These are phyloP conservation scores for Tribonema minus DNA, from an alignment of 108 stramenopile species.

Conservation along the genomic window DNA sequence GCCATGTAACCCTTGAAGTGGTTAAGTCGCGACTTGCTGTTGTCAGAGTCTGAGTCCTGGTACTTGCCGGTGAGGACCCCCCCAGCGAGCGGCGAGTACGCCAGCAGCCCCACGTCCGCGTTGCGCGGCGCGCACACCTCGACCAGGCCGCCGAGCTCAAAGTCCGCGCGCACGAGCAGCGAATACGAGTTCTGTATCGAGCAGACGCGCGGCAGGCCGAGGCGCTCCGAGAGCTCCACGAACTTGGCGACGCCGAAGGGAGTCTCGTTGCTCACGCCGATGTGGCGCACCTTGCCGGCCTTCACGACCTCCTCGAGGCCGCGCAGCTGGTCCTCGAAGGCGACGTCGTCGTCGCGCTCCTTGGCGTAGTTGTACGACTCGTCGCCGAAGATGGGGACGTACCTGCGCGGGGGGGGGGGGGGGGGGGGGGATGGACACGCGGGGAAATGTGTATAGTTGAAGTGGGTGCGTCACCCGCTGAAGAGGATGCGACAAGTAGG, in stretches of 20 bases:
- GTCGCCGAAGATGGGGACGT: neutral
- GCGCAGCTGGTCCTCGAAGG: conserved; percentile 76
- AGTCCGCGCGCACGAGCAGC: conserved; percentile 24
- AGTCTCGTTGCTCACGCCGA: conserved; percentile 73
- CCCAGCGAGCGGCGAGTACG: conserved; percentile 85
- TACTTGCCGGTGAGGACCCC: conserved; percentile 70
- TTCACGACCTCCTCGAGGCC: conserved; percentile 69
- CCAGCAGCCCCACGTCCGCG: conserved; percentile 74
- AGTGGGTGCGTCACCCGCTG: no score
- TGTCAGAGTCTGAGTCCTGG: conserved; percentile 22
- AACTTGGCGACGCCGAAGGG: conserved; percentile 83
- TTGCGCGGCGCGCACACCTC: conserved; percentile 13
- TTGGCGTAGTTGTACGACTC: neutral
- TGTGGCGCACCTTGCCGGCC: conserved; percentile 38
- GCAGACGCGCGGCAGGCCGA: conserved; percentile 18
- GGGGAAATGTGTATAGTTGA: no score
- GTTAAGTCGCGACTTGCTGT: conserved; percentile 53
- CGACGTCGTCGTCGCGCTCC: conserved; percentile 50
- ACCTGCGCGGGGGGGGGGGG: neutral
- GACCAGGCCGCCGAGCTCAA: conserved; percentile 24
- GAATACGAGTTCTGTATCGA: conserved; percentile 29
- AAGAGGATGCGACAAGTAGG: no score
- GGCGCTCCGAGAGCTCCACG: conserved; percentile 32
- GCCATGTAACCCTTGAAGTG: conserved; percentile 79
- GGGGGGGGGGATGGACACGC: no score